phyloP scores from a whole-genome alignment of 345 rosid species.

The Eucalyptus guilfoylei region DNA sequence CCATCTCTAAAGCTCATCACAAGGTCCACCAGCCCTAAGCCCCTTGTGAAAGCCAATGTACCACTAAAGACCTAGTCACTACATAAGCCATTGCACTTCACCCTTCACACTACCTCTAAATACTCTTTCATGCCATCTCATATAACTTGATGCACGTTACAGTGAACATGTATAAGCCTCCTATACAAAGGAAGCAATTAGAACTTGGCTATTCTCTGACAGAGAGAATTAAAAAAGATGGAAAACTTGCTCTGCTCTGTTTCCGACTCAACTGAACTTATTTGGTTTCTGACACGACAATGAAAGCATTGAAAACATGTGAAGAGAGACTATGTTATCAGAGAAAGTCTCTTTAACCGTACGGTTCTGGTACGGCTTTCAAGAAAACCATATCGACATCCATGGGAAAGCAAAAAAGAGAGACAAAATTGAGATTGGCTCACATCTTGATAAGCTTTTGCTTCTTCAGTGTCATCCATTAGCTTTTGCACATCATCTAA shows the following conservation, averaged over 20 bases:
- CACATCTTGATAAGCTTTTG: slow-evolving; percentile 94
- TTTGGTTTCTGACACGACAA: not conserved
- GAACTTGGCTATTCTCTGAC: not conserved
- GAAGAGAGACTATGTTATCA: not conserved
- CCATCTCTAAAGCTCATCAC: not conserved
- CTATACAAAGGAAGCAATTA: not conserved
- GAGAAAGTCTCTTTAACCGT: not conserved
- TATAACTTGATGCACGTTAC: not conserved
- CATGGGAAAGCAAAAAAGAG: not conserved
- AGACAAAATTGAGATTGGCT: slow-evolving; percentile 8
- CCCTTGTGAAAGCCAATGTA: not conserved
- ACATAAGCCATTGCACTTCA: not conserved
- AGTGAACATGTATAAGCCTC: not conserved
- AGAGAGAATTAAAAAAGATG: not conserved
- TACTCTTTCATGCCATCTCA: not conserved
- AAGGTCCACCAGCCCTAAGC: not conserved
- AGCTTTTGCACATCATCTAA: slow-evolving; percentile 88
- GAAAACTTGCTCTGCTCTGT: not conserved
- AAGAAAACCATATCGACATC: not conserved
- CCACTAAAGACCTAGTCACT: not conserved
- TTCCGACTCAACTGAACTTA: not conserved
- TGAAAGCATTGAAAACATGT: not conserved
- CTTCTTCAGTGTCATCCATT: slow-evolving; percentile 93
- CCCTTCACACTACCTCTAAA: not conserved
- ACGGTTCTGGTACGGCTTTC: not conserved